A percentile compares a stretch with the other conserved stretches of the same genome.
Evolutionary conservation across 208 protist genomes (phyloP).

Genomic region (Balamuthia mandrillaris): DNA sequence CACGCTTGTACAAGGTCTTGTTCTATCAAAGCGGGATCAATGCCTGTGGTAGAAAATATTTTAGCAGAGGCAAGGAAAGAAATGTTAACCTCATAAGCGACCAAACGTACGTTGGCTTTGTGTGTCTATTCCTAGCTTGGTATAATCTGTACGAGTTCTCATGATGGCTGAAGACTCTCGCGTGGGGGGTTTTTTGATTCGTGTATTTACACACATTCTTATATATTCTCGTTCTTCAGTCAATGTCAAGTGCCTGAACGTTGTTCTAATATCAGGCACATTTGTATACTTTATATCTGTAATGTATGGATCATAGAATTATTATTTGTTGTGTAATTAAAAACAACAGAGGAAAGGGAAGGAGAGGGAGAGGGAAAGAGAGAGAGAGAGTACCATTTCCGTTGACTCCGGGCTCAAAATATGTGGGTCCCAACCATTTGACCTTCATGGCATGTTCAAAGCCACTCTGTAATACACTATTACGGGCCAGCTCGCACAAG

Average conservation of each 20-base stretch:
- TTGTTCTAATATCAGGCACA: background rate
- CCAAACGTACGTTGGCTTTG: too few relatives aligned
- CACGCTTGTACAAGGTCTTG: too few relatives aligned
- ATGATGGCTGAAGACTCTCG: too few relatives aligned
- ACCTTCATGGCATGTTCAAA: conserved; percentile 89
- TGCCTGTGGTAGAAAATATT: too few relatives aligned
- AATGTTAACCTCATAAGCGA: too few relatives aligned
- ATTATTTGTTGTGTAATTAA: background rate
- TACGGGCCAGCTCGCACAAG: conserved; percentile 96
- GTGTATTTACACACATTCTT: background rate
- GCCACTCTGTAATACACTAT: conserved; percentile 90
- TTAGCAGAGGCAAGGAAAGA: too few relatives aligned
- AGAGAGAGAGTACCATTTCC: conserved; percentile 15
- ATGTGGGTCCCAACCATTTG: conserved; percentile 81
- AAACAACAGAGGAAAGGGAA: background rate
- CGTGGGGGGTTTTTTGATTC: background rate
- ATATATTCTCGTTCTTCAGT: background rate
- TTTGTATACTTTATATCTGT: conserved; percentile 38
- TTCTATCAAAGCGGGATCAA: too few relatives aligned
- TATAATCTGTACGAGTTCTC: background rate
- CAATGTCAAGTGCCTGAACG: conserved; percentile 6
- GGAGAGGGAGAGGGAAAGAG: background rate
- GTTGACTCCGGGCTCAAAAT: background rate
- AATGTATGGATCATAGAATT: background rate
- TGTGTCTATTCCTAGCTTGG: background rate